A percentile compares a stretch with the other conserved stretches of the same genome.
Conservation (phyloP, 441 rosid genomes). For the Pelargonium fulgidum region DNA sequence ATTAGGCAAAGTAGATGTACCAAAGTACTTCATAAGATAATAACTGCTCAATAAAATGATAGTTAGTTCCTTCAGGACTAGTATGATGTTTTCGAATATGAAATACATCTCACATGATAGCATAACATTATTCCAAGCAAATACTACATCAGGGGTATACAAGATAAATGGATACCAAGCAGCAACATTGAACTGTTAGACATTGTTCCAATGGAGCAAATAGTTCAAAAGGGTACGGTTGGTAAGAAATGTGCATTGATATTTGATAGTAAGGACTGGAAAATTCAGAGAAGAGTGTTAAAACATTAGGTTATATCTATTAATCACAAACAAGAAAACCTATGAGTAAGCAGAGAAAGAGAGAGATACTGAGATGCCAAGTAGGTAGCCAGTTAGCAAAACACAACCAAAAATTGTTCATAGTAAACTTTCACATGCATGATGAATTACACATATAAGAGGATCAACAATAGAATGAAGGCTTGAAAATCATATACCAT, state of each 20-base stretch:
- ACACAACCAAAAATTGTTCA: conserved; percentile 2
- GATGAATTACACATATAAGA: conserved; percentile 6
- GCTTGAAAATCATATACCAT: conserved; percentile 5
- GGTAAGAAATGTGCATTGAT: too few relatives aligned
- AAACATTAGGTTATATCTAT: too few relatives aligned
- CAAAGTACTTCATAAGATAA: conserved; percentile 2
- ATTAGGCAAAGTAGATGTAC: neutral
- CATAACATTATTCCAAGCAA: neutral
- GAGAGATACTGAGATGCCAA: neutral
- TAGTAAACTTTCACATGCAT: neutral
- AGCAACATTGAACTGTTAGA: too few relatives aligned
- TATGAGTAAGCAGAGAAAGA: neutral
- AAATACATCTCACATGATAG: neutral
- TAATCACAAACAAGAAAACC: neutral
- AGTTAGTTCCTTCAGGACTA: neutral
- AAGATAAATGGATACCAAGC: neutral
- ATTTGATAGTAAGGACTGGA: too few relatives aligned
- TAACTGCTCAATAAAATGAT: neutral
- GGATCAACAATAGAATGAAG: conserved; percentile 4
- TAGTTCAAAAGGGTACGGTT: too few relatives aligned
- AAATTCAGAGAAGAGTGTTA: too few relatives aligned
- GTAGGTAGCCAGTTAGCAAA: neutral
- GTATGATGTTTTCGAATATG: neutral
- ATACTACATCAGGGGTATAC: neutral
- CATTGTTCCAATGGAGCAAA: too few relatives aligned